Conservation (phyloP, 164 flowering plant species). For the Umbilicus rupestris region DNA sequence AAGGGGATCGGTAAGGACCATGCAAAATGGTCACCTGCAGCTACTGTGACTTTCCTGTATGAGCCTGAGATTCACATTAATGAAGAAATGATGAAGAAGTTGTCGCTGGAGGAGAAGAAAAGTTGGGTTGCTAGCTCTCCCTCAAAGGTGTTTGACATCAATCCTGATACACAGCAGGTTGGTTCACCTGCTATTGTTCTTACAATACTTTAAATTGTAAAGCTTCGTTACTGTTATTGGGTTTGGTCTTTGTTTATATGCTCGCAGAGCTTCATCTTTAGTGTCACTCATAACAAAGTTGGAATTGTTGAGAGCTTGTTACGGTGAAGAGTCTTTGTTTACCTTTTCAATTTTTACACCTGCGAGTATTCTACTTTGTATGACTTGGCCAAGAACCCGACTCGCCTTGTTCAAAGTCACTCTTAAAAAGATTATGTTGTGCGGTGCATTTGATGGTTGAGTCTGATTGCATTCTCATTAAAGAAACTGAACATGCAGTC, state of each 20-base stretch:
- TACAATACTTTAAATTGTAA: not conserved
- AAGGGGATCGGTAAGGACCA: constrained; percentile 97
- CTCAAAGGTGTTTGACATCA: constrained; percentile 82
- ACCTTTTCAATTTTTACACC: not conserved
- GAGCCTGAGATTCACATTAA: constrained; percentile 86
- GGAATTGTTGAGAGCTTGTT: not conserved
- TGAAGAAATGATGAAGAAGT: constrained; percentile 80
- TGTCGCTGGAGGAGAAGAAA: constrained; percentile 65
- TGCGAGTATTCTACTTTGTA: not conserved
- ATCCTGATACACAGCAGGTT: constrained; percentile 67
- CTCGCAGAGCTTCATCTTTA: not conserved
- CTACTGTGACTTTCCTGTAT: constrained; percentile 95
- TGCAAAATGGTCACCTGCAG: constrained; percentile 98
- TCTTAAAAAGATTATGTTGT: not conserved
- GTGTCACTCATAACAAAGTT: not conserved
- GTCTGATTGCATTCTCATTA: no score
- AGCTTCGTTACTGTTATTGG: no score
- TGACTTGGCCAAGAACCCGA: not conserved
- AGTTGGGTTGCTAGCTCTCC: constrained; percentile 81
- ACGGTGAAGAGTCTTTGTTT: not conserved
- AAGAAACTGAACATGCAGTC: no score
- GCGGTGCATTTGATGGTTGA: no score
- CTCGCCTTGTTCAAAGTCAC: not conserved
- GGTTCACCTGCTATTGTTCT: constrained; percentile 1
- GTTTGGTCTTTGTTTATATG: not conserved